Percentiles rank a stretch among this genome's conserved stretches.
Conservation (phyloP, 129 eudicot species). For the Chrysanthemum makinoi region DNA sequence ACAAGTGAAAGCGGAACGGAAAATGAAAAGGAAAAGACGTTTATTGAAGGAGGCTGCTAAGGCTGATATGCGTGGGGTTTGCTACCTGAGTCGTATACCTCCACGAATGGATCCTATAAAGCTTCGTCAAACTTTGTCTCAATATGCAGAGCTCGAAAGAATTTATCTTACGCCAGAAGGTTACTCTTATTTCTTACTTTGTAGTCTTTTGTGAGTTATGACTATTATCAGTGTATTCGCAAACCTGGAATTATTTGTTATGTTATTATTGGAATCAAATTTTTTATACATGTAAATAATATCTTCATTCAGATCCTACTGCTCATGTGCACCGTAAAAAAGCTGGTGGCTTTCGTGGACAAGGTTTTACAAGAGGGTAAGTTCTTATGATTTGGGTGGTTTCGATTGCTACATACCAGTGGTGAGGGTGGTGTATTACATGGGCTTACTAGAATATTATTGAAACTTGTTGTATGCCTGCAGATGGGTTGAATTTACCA, state of each 20-base stretch:
- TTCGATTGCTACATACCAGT: not conserved
- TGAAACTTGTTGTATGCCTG: conserved; percentile 22
- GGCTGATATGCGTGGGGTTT: conserved; percentile 81
- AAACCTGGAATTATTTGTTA: not conserved
- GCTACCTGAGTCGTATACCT: conserved; percentile 89
- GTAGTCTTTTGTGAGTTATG: not conserved
- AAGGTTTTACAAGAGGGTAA: conserved; percentile 86
- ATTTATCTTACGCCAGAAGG: conserved; percentile 91
- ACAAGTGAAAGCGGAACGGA: conserved; percentile 32
- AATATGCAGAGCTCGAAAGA: conserved; percentile 73
- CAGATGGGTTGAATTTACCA: conserved; percentile 95
- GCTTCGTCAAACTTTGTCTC: conserved; percentile 82
- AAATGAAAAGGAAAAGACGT: conserved; percentile 48
- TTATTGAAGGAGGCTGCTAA: conserved; percentile 59
- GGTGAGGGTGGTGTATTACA: too few relatives aligned
- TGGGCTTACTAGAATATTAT: too few relatives aligned
- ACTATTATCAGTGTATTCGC: not conserved
- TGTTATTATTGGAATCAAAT: not conserved
- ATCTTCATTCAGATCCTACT: conserved; percentile 50
- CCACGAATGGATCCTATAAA: conserved; percentile 91
- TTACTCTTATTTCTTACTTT: conserved; percentile 18
- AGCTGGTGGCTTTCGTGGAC: conserved; percentile 82
- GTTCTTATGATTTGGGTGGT: not conserved
- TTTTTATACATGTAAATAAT: not conserved
- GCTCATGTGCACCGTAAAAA: conserved; percentile 67